Percentiles rank a stretch among this genome's conserved stretches.
Conservation (phyloP, 1,284 basidiomycete genomes). For the Hymenochaete sp. region DNA sequence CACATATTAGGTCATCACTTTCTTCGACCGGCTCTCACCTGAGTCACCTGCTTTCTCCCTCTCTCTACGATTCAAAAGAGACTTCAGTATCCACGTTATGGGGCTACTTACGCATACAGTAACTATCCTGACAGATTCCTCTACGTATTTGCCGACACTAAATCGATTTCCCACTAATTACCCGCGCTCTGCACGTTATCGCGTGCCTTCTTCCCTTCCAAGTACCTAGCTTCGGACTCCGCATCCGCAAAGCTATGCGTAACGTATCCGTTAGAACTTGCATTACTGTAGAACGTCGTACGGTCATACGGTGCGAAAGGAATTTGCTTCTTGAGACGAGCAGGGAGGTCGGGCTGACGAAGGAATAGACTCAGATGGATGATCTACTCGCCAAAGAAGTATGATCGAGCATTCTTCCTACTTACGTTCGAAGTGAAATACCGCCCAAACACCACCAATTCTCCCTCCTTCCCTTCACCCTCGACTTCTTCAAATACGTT, state of each 20-base stretch:
- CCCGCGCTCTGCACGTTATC: too few species aligned
- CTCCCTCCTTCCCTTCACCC: slow-evolving; percentile 25
- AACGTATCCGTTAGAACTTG: slow-evolving; percentile 15
- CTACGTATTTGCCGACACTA: too few species aligned
- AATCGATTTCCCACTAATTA: too few species aligned
- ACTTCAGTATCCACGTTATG: too few species aligned
- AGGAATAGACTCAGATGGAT: background rate
- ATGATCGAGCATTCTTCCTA: background rate
- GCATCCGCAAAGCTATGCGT: slow-evolving; percentile 16
- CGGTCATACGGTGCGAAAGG: slow-evolving; percentile 17
- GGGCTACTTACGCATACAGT: too few species aligned
- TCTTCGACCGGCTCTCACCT: too few species aligned
- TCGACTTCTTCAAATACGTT: slow-evolving; percentile 28
- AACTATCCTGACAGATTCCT: too few species aligned
- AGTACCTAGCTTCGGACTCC: slow-evolving; percentile 10
- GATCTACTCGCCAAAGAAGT: background rate
- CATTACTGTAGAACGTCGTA: slow-evolving; percentile 15
- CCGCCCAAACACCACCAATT: slow-evolving; percentile 36
- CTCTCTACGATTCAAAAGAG: too few species aligned
- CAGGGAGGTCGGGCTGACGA: slow-evolving; percentile 18
- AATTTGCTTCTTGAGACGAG: slow-evolving; percentile 17
- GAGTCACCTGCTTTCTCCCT: too few species aligned
- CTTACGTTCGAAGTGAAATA: slow-evolving; percentile 41
- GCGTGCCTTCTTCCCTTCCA: too few species aligned
- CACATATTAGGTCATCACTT: too few species aligned